Evolutionary conservation across 2,329 filamentous ascomycete genomes (phyloP).

Genomic region (Diaporthe citri): DNA sequence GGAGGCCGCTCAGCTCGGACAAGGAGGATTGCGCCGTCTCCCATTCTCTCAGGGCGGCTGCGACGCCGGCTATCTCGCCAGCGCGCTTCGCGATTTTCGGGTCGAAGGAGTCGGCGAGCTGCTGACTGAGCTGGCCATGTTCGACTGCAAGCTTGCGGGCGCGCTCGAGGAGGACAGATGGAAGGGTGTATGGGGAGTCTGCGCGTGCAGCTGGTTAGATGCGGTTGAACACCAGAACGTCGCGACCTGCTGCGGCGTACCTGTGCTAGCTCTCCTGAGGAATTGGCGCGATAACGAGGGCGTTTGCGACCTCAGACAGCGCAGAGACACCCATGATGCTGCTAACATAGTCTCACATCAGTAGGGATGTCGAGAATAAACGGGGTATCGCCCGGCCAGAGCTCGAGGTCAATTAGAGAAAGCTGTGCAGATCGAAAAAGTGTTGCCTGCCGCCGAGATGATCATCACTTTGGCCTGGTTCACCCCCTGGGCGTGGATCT

Average conservation of each 20-base stretch:
- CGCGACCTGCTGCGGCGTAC: constrained; percentile 47
- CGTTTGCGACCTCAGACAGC: constrained; percentile 57
- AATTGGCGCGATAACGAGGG: constrained; percentile 48
- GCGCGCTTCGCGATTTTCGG: constrained; percentile 68
- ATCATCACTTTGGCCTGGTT: neutral
- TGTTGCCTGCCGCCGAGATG: constrained; percentile 35
- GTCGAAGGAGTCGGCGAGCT: constrained; percentile 68
- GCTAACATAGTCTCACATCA: constrained; percentile 50
- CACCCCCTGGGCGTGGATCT: constrained; percentile 1
- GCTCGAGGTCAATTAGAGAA: neutral
- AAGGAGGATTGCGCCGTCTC: constrained; percentile 66
- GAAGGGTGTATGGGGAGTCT: constrained; percentile 51
- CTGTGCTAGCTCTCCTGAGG: constrained; percentile 59
- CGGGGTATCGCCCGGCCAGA: neutral
- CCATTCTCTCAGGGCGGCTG: constrained; percentile 69
- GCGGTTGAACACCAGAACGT: neutral
- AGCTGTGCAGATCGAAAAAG: constrained; percentile 24
- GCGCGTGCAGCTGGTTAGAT: constrained; percentile 34
- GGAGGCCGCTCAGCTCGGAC: constrained; percentile 65
- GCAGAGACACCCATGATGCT: constrained; percentile 66
- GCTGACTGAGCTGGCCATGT: constrained; percentile 65
- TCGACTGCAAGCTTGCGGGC: constrained; percentile 70
- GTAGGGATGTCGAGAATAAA: constrained; percentile 11
- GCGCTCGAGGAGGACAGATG: constrained; percentile 69
- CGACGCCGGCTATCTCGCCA: constrained; percentile 72